Conservation (phyloP, 1,139 yeast species). For the Blastobotrys niveus region DNA sequence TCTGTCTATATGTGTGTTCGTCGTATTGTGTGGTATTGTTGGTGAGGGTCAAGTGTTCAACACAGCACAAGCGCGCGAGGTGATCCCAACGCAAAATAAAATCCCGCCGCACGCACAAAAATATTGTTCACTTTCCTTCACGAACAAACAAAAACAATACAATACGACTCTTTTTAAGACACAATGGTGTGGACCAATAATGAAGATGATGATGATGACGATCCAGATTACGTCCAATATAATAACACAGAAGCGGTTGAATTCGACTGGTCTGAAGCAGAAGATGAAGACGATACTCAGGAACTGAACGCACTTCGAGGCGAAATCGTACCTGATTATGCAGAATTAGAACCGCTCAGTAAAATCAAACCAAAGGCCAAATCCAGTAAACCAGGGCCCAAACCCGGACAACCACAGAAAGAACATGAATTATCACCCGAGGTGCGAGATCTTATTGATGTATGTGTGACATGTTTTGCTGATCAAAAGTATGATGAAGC, state of each 20-base stretch:
- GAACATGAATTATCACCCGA: constrained; percentile 18
- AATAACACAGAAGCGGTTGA: neutral
- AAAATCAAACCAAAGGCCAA: constrained; percentile 1
- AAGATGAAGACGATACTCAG: constrained; percentile 3
- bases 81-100: too few species aligned
- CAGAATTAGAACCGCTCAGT: neutral
- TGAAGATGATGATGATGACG: constrained; percentile 7
- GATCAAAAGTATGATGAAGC: constrained; percentile 55
- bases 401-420: constrained; percentile 5
- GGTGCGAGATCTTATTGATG: constrained; percentile 17
- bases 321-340: constrained; percentile 4
- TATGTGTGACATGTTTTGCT: neutral
- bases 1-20: too few species aligned
- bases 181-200: too few species aligned
- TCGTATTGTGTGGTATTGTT: too few species aligned
- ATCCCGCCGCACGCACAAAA: too few species aligned
- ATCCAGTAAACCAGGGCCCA: constrained; percentile 1
- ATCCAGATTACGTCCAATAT: constrained; percentile 9
- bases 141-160: too few species aligned
- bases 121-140: too few species aligned
- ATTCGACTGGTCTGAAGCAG: constrained; percentile 2
- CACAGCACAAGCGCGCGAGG: too few species aligned
- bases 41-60: too few species aligned
- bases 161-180: too few species aligned
- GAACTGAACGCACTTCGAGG: neutral